Evolutionary conservation across 2,329 filamentous ascomycete genomes (phyloP), one percentile per base, ranked within the genome.

Genomic region (Exophiala viscosa): DNA sequence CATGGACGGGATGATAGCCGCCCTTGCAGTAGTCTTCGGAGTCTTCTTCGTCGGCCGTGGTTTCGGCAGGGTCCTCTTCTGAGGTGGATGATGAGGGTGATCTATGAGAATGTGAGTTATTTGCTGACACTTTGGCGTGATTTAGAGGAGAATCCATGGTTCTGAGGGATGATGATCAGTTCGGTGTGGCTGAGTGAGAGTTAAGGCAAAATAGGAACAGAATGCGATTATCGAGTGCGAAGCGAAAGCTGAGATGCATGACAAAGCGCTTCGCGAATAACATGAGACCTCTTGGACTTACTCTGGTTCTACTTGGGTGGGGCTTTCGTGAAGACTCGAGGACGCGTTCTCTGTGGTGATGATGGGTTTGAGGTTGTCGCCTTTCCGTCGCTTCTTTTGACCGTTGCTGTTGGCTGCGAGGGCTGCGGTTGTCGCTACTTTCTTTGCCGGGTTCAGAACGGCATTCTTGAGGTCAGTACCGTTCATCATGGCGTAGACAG

Each of bases 21-120:
- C 93, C 93, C 75, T 97, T 97, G 82, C 92, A 96, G 77, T 99
- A 99, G 73, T 99, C 93, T 73, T 97, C 92, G 43, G 90, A 96
- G 73, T 99, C 93, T 74, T 99, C 93, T 75, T 99, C 93, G 69
- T 97, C 93, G 67, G 91, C 92, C 35, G 92, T 95, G 69, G 93
- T 91, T 66, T 96, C 91, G 71, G 87, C 83, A 39, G 60, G 59
- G 63, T 83, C 80, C 69, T 96, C 91, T 73, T 92, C 90, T 63
- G 83, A 85, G 42, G 88, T 88, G 50, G 84, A 82, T 48, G 88
- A 87, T 47, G 86, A 86, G 54, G 88, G 87, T 58, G 90, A 92
- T 64, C 85, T 80, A 78, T 75, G 85, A 73, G 83, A 79, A 76
- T 76, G 76, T 71, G 76, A 73, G 58, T 73, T 70, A 70, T 78